A percentile compares a stretch with the other conserved stretches of the same genome.
Conservation (phyloP, 306 rosid genomes). For the Sechiopsis laciniata region DNA sequence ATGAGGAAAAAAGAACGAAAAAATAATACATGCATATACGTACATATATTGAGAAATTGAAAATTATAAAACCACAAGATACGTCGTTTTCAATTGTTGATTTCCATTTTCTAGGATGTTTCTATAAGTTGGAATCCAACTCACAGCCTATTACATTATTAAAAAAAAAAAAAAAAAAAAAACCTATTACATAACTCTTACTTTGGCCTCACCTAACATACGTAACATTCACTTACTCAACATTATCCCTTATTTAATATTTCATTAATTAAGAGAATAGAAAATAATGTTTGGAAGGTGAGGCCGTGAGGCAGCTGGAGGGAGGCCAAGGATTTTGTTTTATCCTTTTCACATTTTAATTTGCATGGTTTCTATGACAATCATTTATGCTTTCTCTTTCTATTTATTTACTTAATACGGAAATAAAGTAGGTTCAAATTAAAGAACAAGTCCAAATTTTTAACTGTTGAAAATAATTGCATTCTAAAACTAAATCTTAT, state of each 20-base stretch:
- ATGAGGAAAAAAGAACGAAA: background rate
- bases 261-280: background rate
- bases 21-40: background rate
- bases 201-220: slow-evolving; percentile 4
- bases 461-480: background rate
- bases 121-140: slow-evolving; percentile 43
- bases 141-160: background rate
- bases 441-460: background rate
- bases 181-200: background rate
- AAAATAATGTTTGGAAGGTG: slow-evolving; percentile 13
- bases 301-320: slow-evolving; percentile 11
- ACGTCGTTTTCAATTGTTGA: slow-evolving; percentile 35
- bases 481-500: background rate
- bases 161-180: too few species aligned
- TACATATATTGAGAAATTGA: background rate
- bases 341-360: slow-evolving; percentile 10
- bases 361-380: background rate
- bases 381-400: background rate
- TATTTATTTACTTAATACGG: background rate
- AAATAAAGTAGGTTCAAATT: background rate
- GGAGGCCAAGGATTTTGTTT: slow-evolving; percentile 5
- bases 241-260: too few species aligned
- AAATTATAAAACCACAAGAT: background rate
- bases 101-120: slow-evolving; percentile 26
- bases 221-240: background rate